Evolutionary conservation across 352 stramenopile species (phyloP), one percentile per base, ranked within the genome.

Genomic region (Pythium sp.): DNA sequence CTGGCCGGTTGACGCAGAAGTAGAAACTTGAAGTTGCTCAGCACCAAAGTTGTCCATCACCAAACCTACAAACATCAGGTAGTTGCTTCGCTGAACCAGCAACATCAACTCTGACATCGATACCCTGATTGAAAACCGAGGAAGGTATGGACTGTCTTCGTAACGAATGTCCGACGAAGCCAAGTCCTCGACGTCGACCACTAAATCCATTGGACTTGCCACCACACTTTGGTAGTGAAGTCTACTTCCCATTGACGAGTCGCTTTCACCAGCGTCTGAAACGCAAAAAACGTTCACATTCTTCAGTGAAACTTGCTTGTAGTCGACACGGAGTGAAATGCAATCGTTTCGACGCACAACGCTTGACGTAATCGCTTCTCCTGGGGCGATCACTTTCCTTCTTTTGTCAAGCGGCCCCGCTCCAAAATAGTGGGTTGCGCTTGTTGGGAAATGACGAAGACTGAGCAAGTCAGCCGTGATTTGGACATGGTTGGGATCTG

Each of bases 11-110:
- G 51, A 47, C 49, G 53, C 6, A 66, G 22, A 24, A 18, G 38
- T 32, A 32, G 72, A 53, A 2, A 43, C 58, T 43, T 79, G 80
- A 2, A 91, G 72, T 36, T 85, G 72, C 7, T 92, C 84, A 2
- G 82, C 87, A 14, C 84, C 81, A 64, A 95, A 91, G 69, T 95
- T 95, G 22, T 93, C 76, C 36, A 79, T 58, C 24, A 94, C 62
- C 0, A 95, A 55, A 3, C 72, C 79, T 5, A 95, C 72, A n/a
- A 90, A 75, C 28, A 81, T 79, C 41, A 93, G 57, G 64, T 95
- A 95, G 30, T 90, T 62, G 53, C 47, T 59, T 20, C 59, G 66
- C 38, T 77, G 59, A 8, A 80, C 30, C 53, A 67, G 56, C 51
- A 81, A 43, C 38, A 69, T 46, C 36, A 84, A 32, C 5, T 72